These are phyloP conservation scores for Yamadazyma kitorensis DNA, from an alignment of 805 yeast genomes.

Conservation along the genomic window DNA sequence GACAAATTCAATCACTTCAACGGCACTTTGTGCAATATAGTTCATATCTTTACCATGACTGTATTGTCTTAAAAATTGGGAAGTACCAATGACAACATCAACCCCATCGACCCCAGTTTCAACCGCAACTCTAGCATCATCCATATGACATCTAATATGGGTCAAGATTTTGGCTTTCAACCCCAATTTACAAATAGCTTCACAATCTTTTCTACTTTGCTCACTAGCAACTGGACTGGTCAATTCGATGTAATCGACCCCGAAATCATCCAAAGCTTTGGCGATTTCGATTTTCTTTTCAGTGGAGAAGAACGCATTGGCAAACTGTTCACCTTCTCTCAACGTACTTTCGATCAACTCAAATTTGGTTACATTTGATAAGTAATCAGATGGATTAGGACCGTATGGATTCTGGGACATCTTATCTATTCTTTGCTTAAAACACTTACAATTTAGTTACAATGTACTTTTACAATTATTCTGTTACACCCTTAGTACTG, in stretches of 20 bases:
- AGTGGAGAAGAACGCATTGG: constrained; percentile 91
- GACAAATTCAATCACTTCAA: constrained; percentile 96
- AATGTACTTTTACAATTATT: too few relatives aligned
- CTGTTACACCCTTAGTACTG: too few relatives aligned
- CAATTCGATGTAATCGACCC: constrained; percentile 96
- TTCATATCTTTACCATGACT: constrained; percentile 99
- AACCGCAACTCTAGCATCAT: constrained; percentile 95
- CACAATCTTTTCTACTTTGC: constrained; percentile 90
- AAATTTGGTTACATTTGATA: constrained; percentile 85
- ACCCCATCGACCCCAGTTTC: constrained; percentile 99
- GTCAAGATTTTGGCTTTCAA: constrained; percentile 93
- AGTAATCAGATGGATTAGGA: constrained; percentile 88
- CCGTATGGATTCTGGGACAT: constrained; percentile 75
- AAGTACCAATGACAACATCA: constrained; percentile 96
- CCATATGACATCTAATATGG: constrained; percentile 98
- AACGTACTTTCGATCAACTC: constrained; percentile 93
- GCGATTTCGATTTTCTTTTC: constrained; percentile 97
- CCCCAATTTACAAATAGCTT: constrained; percentile 96
- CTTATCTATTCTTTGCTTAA: too few relatives aligned
- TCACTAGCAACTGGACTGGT: constrained; percentile 98
- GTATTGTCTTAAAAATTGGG: constrained; percentile 89
- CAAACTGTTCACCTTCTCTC: constrained; percentile 98
- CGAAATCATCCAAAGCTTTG: constrained; percentile 94
- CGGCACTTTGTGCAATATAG: constrained; percentile 91
- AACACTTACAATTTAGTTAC: too few relatives aligned